Evolutionary conservation across 805 yeast genomes (phyloP), one percentile per base, ranked within the genome.

Genomic region (Metschnikowia similis): DNA sequence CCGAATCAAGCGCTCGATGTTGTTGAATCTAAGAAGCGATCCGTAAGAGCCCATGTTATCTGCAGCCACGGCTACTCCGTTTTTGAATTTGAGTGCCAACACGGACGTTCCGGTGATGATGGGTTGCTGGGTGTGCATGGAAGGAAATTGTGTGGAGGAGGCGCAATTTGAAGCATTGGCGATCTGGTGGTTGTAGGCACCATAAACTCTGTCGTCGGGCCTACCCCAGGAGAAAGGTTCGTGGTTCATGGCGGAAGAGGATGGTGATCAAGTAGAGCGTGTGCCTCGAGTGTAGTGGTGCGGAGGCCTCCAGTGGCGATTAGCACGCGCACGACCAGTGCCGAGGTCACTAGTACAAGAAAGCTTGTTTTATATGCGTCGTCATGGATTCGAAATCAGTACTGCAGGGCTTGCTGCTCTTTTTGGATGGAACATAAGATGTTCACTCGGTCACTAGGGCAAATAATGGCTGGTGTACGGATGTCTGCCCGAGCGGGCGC

Each of bases 51-150:
- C 96, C 69, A 92, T 71, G 61, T 88, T 88, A 66, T 94, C 99
- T 5, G 99, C 97, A 2, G 99, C 98, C 69, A 94, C 77, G 35
- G 94, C 81, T 41, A 94, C 84, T 36, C 99, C 99, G 58, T 86
- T 87, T 55, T 87, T 76, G 74, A 84, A 94, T 71, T 91, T 94
- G 69, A 92, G 79, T 8, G 94, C 95, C 59, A 94, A 77, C 21
- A 94, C 99, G 34, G 97, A 89, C 0, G 98, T 89, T 64, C 99
- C 98, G 11, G 99, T 94, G 52, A 94, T 89, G 57, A 88, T 86
- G 43, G 99, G 99, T 64, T 84, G 89, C 66, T 89, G 96, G 2
- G 99, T 92, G 67, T 88, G 85, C 83, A 83, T 81, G 49, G 76
- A 80, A 30, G 97, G 97, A 64, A 83, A 78, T 48, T 65, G 64